phyloP scores from a whole-genome alignment of 2,329 filamentous ascomycete genomes.

The Sarocladium kiliense region DNA sequence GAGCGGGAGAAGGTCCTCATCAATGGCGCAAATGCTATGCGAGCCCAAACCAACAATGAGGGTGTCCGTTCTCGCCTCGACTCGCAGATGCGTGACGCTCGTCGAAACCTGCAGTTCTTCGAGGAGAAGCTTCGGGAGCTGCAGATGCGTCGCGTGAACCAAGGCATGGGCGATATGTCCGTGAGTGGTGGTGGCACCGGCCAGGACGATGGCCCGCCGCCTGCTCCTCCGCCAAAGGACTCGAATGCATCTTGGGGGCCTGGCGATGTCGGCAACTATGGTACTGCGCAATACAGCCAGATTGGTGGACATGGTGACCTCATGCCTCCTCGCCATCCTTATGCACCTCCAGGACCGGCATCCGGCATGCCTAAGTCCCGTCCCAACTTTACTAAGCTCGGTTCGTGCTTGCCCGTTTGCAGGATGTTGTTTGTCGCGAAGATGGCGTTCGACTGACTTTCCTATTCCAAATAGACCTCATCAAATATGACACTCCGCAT shows the following conservation, averaged over 20 bases:
- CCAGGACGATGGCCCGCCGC: slow-evolving; percentile 44
- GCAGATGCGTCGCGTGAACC: slow-evolving; percentile 71
- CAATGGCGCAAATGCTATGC: slow-evolving; percentile 90
- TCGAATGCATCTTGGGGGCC: slow-evolving; percentile 39
- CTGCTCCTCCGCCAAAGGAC: slow-evolving; percentile 72
- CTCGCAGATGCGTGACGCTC: slow-evolving; percentile 87
- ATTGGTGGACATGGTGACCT: slow-evolving; percentile 63
- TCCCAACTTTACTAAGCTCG: slow-evolving; percentile 93
- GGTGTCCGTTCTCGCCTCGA: slow-evolving; percentile 86
- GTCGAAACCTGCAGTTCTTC: slow-evolving; percentile 91
- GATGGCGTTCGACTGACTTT: neutral
- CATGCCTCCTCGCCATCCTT: slow-evolving; percentile 79
- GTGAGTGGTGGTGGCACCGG: slow-evolving; percentile 45
- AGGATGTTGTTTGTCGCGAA: neutral
- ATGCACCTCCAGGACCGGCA: slow-evolving; percentile 61
- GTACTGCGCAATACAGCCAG: slow-evolving; percentile 43
- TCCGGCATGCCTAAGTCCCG: slow-evolving; percentile 65
- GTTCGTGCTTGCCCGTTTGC: slow-evolving; percentile 40
- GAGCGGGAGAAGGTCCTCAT: slow-evolving; percentile 95
- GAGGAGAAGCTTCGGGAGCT: slow-evolving; percentile 88
- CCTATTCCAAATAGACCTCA: slow-evolving; percentile 62
- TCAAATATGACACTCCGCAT: slow-evolving; percentile 96
- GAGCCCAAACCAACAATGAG: slow-evolving; percentile 91
- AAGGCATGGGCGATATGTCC: slow-evolving; percentile 60
- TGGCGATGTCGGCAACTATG: slow-evolving; percentile 58